Percentiles rank a stretch among this genome's conserved stretches.
phyloP scores from a whole-genome alignment of 176 grass and related monocot species.

The Musa acuminata region DNA sequence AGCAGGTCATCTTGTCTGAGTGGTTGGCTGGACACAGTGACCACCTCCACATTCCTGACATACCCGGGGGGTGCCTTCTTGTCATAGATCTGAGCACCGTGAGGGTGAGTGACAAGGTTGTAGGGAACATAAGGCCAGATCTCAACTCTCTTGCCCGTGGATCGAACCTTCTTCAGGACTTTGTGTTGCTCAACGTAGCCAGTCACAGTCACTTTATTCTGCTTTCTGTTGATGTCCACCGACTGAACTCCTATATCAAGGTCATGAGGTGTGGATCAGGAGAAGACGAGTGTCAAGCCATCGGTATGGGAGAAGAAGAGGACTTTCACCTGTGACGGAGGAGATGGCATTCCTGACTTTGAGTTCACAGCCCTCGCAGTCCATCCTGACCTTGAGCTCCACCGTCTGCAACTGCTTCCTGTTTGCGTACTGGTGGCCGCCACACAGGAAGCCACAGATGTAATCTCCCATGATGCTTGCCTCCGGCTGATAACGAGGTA shows the following conservation, averaged over 20 bases:
- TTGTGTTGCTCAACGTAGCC: slow-evolving; percentile 46
- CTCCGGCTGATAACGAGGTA: too few relatives aligned
- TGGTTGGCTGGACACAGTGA: slow-evolving; percentile 34
- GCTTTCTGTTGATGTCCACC: slow-evolving; percentile 61
- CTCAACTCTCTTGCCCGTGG: slow-evolving; percentile 74
- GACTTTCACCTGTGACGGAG: slow-evolving; percentile 46
- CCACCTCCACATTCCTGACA: slow-evolving; percentile 27
- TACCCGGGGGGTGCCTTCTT: slow-evolving; percentile 35
- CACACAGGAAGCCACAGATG: slow-evolving; percentile 26
- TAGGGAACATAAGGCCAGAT: slow-evolving; percentile 39
- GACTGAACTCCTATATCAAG: slow-evolving; percentile 35
- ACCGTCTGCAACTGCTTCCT: slow-evolving; percentile 41
- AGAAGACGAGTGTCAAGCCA: neutral
- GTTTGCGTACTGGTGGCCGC: slow-evolving; percentile 27
- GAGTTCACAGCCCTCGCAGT: slow-evolving; percentile 70
- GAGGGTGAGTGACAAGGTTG: slow-evolving; percentile 34
- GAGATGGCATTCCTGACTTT: slow-evolving; percentile 57
- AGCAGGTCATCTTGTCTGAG: slow-evolving; percentile 40
- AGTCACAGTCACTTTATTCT: slow-evolving; percentile 54
- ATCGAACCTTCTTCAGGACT: slow-evolving; percentile 52
- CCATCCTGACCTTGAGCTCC: slow-evolving; percentile 84
- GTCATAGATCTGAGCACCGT: slow-evolving; percentile 37
- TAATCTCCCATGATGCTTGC: slow-evolving; percentile 24
- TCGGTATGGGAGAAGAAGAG: neutral
- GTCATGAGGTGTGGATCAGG: neutral